Conservation (phyloP, 1,284 basidiomycete genomes). For the Malassezia slooffiae region DNA sequence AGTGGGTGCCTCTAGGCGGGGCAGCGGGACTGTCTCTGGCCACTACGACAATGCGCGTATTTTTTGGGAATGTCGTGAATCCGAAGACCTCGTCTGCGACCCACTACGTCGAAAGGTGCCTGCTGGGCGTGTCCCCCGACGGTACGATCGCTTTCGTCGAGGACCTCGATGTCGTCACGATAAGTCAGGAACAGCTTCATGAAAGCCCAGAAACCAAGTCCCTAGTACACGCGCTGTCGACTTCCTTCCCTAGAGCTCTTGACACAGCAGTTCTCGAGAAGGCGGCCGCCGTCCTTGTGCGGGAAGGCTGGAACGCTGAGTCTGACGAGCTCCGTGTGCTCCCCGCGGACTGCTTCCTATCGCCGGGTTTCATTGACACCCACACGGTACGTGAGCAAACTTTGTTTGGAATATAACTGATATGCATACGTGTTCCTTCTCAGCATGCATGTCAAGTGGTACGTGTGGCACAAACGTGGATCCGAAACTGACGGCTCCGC, state of each 20-base stretch:
- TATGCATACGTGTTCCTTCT: no score
- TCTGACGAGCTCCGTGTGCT: no score
- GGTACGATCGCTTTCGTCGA: constrained; percentile 38
- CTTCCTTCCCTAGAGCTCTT: no score
- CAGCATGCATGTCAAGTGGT: constrained; percentile 30
- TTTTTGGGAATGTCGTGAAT: constrained; percentile 33
- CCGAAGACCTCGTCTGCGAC: constrained; percentile 23
- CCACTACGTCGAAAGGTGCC: constrained; percentile 24
- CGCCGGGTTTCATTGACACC: constrained; percentile 81
- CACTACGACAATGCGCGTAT: constrained; percentile 24
- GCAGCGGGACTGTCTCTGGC: no score
- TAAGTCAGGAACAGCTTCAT: no score
- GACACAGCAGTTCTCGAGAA: no score
- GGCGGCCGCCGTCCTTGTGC: no score
- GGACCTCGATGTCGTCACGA: constrained; percentile 26
- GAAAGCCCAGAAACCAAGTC: no score
- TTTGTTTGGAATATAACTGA: neutral
- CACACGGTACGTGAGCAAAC: constrained; percentile 52
- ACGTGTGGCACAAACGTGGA: constrained; percentile 58
- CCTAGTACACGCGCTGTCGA: no score
- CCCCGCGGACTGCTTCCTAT: constrained; percentile 72
- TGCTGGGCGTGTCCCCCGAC: constrained; percentile 31
- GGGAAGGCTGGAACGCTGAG: no score
- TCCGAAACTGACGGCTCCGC: constrained; percentile 56
- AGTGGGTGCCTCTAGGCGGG: no score